Conservation (phyloP, 352 stramenopile species). For the Phytophthora lateralis region DNA sequence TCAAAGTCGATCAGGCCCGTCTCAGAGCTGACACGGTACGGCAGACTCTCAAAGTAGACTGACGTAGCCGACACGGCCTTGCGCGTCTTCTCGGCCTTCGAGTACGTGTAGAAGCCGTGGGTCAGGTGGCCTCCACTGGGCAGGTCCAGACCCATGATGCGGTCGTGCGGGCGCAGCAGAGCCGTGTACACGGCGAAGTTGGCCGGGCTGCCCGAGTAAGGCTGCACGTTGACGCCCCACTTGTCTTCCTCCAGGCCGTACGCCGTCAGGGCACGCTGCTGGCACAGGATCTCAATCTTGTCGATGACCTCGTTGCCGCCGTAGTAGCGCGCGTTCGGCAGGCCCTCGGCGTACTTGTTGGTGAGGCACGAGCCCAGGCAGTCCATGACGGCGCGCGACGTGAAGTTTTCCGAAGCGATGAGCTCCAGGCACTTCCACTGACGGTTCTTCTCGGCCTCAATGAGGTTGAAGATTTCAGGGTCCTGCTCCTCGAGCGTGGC, state of each 20-base stretch:
- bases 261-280: constrained; percentile 93
- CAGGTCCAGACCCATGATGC: constrained; percentile 99
- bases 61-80: constrained; percentile 99
- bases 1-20: constrained; percentile 98
- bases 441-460: constrained; percentile 98
- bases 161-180: constrained; percentile 96
- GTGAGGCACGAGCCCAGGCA: constrained; percentile 98
- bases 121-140: constrained; percentile 98
- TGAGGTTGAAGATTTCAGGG: constrained; percentile 98
- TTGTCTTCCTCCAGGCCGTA: constrained; percentile 93
- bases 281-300: constrained; percentile 95
- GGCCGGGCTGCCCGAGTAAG: constrained; percentile 96
- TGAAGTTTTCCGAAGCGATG: constrained; percentile 99
- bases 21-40: constrained; percentile 95
- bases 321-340: constrained; percentile 96
- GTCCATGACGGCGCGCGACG: constrained; percentile 98
- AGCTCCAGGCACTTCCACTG: constrained; percentile 98
- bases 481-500: constrained; percentile 94
- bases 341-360: constrained; percentile 99
- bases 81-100: constrained; percentile 95
- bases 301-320: constrained; percentile 98
- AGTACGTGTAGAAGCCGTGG: constrained; percentile 98
- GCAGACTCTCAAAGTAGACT: constrained; percentile 99
- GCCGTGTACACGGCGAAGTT: constrained; percentile 99
- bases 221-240: constrained; percentile 99